Evolutionary conservation across 495 filamentous ascomycete species (phyloP), one percentile per base, ranked within the genome.

Genomic region (Daldinia concentrica): DNA sequence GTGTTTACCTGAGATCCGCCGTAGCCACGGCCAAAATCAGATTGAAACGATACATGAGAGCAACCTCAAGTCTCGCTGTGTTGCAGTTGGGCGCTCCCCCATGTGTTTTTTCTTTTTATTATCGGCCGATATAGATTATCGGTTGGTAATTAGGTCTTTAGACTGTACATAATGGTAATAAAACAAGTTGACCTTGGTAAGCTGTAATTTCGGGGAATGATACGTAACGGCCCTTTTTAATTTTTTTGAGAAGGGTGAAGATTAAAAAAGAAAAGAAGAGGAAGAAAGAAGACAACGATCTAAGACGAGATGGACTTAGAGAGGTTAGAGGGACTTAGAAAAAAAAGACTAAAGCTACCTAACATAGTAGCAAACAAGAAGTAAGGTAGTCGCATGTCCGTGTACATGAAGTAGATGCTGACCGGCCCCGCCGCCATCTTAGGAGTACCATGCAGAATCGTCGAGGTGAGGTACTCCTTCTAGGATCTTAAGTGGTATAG

Each of bases 1-100:
- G 66, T 72, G 68, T 72, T 73, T 72, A 76, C 70, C 73, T 76
- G 59, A 76, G 73, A 77, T 77, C 75, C 75, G 75, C 75, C 75
- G 75, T 76, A 77, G 75, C 75, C 75, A 69, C 70, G 68, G 71
- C 52, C 71, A 77, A 77, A 75, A 75, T 67, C 73, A 77, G 71
- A 64, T 64, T 72, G 64, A 62, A 68, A 77, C 64, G 69, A 66
- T 70, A 73, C 61, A 67, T 75, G 51, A 57, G 69, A 69, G 59
- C 41, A 54, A 68, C 48, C 30, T 68, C 51, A 56, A 17, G 26
- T 74, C 27, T 58, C 51, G 22, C 58, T 22, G 15, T 66, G 68
- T 57, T 57, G 68, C 68, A 68, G 69, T 67, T 68, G 64, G 58
- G 66, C 66, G 61, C 51, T 45, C 58, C 68, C 65, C 65, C 71